Percentiles rank a stretch among this genome's conserved stretches.
These are phyloP conservation scores for Candida smagusa DNA, from an alignment of 1,139 yeast species.

Conservation along the genomic window DNA sequence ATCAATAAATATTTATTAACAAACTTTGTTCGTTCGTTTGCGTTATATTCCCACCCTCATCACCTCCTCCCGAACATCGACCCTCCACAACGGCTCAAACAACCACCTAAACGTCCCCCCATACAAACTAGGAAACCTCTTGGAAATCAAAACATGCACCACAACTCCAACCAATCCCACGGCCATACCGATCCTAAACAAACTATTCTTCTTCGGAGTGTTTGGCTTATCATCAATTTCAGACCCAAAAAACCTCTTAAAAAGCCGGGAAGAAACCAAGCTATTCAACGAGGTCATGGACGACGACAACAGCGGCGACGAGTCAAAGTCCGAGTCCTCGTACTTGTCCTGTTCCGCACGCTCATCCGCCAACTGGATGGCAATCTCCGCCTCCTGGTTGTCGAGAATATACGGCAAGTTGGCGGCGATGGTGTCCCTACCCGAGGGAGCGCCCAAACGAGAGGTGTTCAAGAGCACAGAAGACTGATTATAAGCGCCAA, in stretches of 20 bases:
- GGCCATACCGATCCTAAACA: conserved; percentile 37
- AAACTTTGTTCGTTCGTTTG: too few species aligned
- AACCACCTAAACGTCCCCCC: conserved; percentile 1
- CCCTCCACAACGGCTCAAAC: too few species aligned
- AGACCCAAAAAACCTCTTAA: conserved; percentile 28
- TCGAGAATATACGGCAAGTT: conserved; percentile 13
- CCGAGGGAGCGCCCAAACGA: conserved; percentile 2
- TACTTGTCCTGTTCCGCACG: conserved; percentile 11
- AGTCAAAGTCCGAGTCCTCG: conserved; percentile 16
- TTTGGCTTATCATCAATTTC: not conserved
- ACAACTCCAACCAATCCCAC: conserved; percentile 42
- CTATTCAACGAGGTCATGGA: conserved; percentile 31
- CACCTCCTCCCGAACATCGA: too few species aligned
- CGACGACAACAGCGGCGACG: conserved; percentile 34
- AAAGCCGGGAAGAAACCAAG: conserved; percentile 30
- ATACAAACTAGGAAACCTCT: conserved; percentile 7
- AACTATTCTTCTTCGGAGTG: conserved; percentile 13
- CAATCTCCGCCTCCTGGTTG: conserved; percentile 32
- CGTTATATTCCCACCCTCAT: too few species aligned
- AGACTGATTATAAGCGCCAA: conserved; percentile 23
- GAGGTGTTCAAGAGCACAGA: conserved; percentile 21
- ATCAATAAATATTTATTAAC: too few species aligned
- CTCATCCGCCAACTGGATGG: conserved; percentile 21
- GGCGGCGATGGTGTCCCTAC: conserved; percentile 3
- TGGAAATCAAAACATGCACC: conserved; percentile 34